Evolutionary conservation across 805 yeast genomes (phyloP).

Genomic region (Candida boidinii): DNA sequence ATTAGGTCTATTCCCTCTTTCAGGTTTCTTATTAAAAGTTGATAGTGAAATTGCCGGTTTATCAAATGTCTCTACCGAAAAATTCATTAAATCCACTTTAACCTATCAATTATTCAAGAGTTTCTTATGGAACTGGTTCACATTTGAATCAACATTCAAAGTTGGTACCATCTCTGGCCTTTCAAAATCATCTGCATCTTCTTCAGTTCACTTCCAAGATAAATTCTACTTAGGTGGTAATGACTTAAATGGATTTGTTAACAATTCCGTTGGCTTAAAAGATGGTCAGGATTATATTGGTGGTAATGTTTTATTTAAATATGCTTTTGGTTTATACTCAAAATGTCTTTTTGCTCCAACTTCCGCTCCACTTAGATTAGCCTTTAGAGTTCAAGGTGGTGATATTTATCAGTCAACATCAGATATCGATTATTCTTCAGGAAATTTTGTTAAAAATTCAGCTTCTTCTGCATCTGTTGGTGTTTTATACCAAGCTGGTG

Average conservation of each 20-base stretch:
- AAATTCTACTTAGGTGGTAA: constrained; percentile 80
- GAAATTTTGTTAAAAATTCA: too few species aligned
- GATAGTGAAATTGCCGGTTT: constrained; percentile 38
- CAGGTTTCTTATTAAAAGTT: constrained; percentile 33
- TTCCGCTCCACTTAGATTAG: constrained; percentile 22
- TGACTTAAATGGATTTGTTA: constrained; percentile 58
- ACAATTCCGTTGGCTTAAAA: constrained; percentile 60
- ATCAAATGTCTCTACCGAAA: constrained; percentile 14
- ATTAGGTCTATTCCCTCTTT: constrained; percentile 32
- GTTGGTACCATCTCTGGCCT: constrained; percentile 49
- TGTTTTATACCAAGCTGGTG: constrained; percentile 50
- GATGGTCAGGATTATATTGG: constrained; percentile 52
- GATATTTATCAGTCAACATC: too few species aligned
- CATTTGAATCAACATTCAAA: constrained; percentile 39
- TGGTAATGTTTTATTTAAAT: constrained; percentile 40
- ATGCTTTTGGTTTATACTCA: constrained; percentile 31
- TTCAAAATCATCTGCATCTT: constrained; percentile 14
- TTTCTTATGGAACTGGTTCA: constrained; percentile 33
- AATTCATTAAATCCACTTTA: constrained; percentile 29
- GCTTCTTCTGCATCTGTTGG: too few species aligned
- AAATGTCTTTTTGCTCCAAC: constrained; percentile 48
- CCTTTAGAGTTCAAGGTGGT: constrained; percentile 50
- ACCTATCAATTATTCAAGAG: constrained; percentile 28
- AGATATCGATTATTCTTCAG: too few species aligned
- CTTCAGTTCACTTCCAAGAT: constrained; percentile 57